Evolutionary conservation across 495 filamentous ascomycete genomes (phyloP).

Genomic region (Hyphodiscus hymeniophilus): DNA sequence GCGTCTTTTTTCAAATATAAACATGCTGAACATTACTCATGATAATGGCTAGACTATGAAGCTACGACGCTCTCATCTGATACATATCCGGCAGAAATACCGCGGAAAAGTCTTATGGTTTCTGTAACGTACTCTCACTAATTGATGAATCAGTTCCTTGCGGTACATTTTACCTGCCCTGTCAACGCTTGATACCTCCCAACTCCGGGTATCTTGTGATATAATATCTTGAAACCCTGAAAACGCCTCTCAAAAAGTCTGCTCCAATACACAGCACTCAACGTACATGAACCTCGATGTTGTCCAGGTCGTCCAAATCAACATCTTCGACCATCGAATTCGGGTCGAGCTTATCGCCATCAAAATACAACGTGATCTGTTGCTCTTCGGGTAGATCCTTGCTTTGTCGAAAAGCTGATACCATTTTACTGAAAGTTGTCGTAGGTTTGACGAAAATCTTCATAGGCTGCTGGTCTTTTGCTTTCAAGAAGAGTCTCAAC

Average conservation of each 20-base stretch:
- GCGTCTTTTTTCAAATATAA: no score
- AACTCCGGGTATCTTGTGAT: constrained; percentile 7
- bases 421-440: constrained; percentile 30
- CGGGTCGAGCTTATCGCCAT: constrained; percentile 67
- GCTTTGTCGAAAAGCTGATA: constrained; percentile 28
- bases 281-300: constrained; percentile 53
- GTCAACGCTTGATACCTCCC: not conserved
- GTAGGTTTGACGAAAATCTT: constrained; percentile 30
- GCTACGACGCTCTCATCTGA: no score
- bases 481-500: constrained; percentile 46
- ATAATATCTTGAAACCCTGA: not conserved
- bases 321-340: constrained; percentile 52
- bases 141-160: no score
- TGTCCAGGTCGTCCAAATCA: constrained; percentile 74
- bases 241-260: not conserved
- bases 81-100: no score
- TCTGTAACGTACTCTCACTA: no score
- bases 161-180: not conserved
- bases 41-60: no score
- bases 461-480: constrained; percentile 29
- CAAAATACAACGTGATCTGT: constrained; percentile 60
- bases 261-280: constrained; percentile 2
- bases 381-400: constrained; percentile 31
- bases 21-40: no score
- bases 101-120: no score